Evolutionary conservation across 108 stramenopile genomes (phyloP).

Genomic region (Cyclotella choctawhatcheeana): DNA sequence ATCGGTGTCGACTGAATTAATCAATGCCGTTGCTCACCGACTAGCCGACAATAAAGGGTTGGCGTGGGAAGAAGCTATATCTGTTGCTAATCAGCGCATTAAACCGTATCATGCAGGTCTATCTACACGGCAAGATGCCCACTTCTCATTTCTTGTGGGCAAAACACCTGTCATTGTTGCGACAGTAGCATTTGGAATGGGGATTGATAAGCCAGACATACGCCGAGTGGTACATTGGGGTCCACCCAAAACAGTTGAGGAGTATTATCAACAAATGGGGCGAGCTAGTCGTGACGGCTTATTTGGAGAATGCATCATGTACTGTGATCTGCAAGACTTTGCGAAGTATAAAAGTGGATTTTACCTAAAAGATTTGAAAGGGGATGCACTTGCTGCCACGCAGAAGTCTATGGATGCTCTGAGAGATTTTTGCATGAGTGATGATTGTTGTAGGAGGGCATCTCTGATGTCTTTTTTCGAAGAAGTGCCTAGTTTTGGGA

Average conservation of each 20-base stretch:
- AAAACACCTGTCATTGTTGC: constrained; percentile 86
- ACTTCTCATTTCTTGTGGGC: constrained; percentile 84
- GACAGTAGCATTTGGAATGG: constrained; percentile 98
- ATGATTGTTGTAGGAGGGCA: constrained; percentile 68
- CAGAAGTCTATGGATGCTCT: constrained; percentile 61
- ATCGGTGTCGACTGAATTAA: constrained; percentile 37
- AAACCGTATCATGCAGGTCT: constrained; percentile 90
- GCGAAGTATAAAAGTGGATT: constrained; percentile 72
- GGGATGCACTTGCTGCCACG: constrained; percentile 49
- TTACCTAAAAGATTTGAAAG: constrained; percentile 63
- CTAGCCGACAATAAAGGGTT: not conserved
- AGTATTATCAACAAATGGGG: constrained; percentile 96
- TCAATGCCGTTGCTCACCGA: constrained; percentile 13
- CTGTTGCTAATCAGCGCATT: constrained; percentile 26
- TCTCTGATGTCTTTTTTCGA: constrained; percentile 75
- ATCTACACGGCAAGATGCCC: constrained; percentile 62
- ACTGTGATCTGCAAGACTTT: constrained; percentile 65
- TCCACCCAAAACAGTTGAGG: constrained; percentile 92
- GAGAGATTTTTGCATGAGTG: constrained; percentile 57
- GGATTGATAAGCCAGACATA: constrained; percentile 92
- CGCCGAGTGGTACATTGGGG: constrained; percentile 91
- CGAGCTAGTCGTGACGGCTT: constrained; percentile 96
- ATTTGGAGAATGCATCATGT: constrained; percentile 75
- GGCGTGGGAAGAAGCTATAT: constrained; percentile 17
- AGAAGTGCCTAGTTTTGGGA: constrained; percentile 69